Base-by-base conservation (phyloP, 1,139 yeast species). In the Candida tropicalis region DNA sequence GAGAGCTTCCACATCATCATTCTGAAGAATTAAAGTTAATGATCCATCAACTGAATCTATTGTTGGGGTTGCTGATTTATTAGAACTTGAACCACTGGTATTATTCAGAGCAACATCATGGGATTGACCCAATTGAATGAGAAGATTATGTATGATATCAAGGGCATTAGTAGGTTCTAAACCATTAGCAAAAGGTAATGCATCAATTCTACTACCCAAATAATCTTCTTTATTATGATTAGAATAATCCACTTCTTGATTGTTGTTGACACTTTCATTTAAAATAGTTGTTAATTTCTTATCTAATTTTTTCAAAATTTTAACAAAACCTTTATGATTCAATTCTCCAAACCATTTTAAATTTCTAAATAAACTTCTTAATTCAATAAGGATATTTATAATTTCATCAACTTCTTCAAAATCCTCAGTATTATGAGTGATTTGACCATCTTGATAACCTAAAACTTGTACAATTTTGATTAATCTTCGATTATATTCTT, bases 331-430 rank as follows among this genome's bases (percentile, higher is more conserved):
- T 49, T 93, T 83, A 60, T 87, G 89, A 68, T 93, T 93, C 56
- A 91, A 78, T 56, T 91, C 98, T 13, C 96, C 95, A 62, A 81
- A 93, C 97, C 98, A 91, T 60, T 84, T 84, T 59, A 93, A 71
- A 63, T 90, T 90, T 46, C 97, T 75, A 49, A 87, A 80, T 49
- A 82, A 80, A n/a, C 85, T 75, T 41, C 96, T 76, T 44, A 90
- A 70, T 59, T 90, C 97, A 28, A 89, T 71, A 37, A 91, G 68
- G 20, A 89, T 85, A 22, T 82, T 82, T 40, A 87, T 73, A 37
- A 90, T 73, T 58, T 93, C 98, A 47, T 87, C 91, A 32, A 84
- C 65, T 54, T 89, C 96, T 45, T 87, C 93, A 41, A 61, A 60
- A 10, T 71, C 60, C 44, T 68, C 74, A 40, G 70, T 63, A 39